These are phyloP conservation scores for Besnoitia besnoiti DNA, from an alignment of 169 alveolate species.

Conservation along the genomic window DNA sequence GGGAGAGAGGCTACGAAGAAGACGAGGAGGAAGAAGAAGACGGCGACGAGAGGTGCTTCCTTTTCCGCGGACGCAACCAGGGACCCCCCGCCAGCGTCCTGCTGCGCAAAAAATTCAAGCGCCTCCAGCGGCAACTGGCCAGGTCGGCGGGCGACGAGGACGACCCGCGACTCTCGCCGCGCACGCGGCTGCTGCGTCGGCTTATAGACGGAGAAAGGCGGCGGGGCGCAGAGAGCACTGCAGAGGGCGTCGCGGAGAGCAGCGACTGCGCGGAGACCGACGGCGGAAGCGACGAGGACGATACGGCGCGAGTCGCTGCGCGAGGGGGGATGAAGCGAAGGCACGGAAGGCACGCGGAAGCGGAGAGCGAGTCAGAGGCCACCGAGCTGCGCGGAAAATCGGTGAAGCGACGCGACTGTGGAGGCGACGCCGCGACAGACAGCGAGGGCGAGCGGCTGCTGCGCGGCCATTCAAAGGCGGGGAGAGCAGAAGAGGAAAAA, in stretches of 20 bases:
- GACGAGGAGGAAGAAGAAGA: constrained; percentile 35
- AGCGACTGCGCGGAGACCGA: background rate
- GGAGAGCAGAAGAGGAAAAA: background rate
- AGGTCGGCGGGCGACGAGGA: background rate
- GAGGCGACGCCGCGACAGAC: no score
- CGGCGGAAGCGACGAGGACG: background rate
- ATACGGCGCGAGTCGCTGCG: no score
- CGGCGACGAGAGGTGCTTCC: constrained; percentile 3
- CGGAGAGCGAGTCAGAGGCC: background rate
- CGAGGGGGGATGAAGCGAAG: constrained; percentile 4
- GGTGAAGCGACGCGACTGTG: no score
- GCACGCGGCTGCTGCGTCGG: background rate
- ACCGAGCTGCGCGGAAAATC: no score
- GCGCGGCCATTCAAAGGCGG: no score
- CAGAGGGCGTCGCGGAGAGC: background rate
- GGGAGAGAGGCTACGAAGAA: background rate
- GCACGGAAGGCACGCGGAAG: background rate
- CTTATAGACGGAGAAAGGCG: background rate
- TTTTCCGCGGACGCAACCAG: background rate
- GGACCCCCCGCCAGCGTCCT: background rate
- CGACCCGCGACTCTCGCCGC: background rate
- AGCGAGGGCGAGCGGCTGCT: no score
- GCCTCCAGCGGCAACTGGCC: background rate
- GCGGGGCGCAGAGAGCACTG: background rate
- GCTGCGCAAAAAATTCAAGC: background rate